These are phyloP conservation scores for Colletotrichum cuscutae DNA, from an alignment of 2,329 filamentous ascomycete genomes.

Conservation along the genomic window DNA sequence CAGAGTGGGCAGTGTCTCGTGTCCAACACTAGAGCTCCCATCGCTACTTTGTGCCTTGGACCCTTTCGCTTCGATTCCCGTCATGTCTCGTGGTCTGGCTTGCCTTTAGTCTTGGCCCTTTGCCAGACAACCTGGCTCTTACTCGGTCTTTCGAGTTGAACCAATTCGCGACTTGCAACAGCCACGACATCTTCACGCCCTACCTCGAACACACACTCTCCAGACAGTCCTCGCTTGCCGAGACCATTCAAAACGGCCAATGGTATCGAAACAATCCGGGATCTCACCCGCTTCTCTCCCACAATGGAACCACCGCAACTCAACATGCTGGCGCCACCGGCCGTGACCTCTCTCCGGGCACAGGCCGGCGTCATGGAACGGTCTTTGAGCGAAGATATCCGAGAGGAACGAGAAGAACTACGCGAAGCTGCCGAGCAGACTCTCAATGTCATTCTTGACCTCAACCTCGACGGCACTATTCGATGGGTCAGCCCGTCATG, in stretches of 20 bases:
- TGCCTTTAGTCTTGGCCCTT: conserved; percentile 59
- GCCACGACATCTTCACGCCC: conserved; percentile 3
- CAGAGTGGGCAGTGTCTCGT: conserved; percentile 4
- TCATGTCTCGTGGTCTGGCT: conserved; percentile 58
- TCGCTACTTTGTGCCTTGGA: conserved; percentile 12
- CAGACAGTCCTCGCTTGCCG: conserved; percentile 26
- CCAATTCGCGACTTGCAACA: conserved; percentile 16
- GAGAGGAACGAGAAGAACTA: conserved; percentile 91
- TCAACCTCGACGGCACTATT: conserved; percentile 89
- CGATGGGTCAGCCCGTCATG: conserved; percentile 98
- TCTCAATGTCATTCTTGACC: conserved; percentile 93
- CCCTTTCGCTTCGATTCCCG: conserved; percentile 36
- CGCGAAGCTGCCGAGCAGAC: conserved; percentile 97
- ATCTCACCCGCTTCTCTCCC: conserved; percentile 39
- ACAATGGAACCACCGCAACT: conserved; percentile 57
- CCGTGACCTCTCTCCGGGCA: conserved; percentile 62
- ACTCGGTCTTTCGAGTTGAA: conserved; percentile 20
- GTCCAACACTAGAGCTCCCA: conserved; percentile 7
- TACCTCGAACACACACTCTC: conserved; percentile 15
- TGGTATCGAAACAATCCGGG: conserved; percentile 47
- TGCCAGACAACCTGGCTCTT: conserved; percentile 50
- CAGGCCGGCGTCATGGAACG: conserved; percentile 67
- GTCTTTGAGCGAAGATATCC: conserved; percentile 87
- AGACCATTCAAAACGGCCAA: conserved; percentile 36
- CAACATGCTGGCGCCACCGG: conserved; percentile 61